These are phyloP conservation scores for Fraxinus paxiana DNA, from an alignment of 305 asterid genomes.

Conservation along the genomic window DNA sequence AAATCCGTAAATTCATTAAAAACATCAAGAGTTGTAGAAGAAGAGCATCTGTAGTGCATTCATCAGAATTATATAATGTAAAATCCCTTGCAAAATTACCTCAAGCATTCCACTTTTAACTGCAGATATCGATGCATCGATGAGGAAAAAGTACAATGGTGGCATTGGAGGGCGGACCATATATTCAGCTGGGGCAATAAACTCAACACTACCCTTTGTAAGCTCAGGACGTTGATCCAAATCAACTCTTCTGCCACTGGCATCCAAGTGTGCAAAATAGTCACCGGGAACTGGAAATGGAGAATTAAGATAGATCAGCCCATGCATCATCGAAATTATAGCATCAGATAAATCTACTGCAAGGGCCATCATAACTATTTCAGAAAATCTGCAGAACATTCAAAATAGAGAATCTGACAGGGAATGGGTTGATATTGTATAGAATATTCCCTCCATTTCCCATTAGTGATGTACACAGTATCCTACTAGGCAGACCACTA, in stretches of 20 bases:
- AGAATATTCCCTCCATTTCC: neutral
- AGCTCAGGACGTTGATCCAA: conserved; percentile 96
- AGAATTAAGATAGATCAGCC: conserved; percentile 29
- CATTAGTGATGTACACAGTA: neutral
- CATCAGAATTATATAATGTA: conserved; percentile 12
- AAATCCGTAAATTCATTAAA: neutral
- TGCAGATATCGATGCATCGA: conserved; percentile 91
- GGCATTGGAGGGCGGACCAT: conserved; percentile 99
- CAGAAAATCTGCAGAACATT: neutral
- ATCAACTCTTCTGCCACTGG: conserved; percentile 80
- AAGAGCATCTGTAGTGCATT: conserved; percentile 12
- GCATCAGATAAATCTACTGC: conserved; percentile 14
- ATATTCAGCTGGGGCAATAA: conserved; percentile 93
- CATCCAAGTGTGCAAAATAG: conserved; percentile 81
- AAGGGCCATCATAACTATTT: neutral
- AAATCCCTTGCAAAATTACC: conserved; percentile 43
- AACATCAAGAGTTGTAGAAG: neutral
- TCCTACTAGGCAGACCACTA: neutral
- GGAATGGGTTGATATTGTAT: neutral
- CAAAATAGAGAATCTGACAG: conserved; percentile 15
- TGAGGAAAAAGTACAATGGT: conserved; percentile 84
- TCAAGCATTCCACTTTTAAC: conserved; percentile 94
- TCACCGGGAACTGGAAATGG: conserved; percentile 78
- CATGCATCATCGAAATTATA: conserved; percentile 16
- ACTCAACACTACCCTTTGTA: conserved; percentile 84